Percentiles rank a stretch among this genome's conserved stretches.
Evolutionary conservation across 768 basidiomycete genomes (phyloP).

Genomic region (Neoboletus magnificus): DNA sequence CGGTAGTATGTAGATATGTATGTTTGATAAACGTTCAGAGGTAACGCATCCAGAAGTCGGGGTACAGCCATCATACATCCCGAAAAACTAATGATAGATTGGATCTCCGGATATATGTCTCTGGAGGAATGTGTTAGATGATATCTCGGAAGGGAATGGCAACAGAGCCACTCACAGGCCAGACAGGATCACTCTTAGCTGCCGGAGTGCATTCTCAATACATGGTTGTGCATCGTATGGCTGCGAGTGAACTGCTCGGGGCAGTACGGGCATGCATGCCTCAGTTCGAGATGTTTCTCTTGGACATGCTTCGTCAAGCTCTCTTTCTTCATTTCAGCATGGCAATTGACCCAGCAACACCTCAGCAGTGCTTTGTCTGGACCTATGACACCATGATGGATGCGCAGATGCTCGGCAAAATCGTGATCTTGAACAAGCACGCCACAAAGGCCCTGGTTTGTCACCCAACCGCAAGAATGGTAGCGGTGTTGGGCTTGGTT

Average conservation of each 20-base stretch:
- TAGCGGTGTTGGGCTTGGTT: neutral
- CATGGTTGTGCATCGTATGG: conserved; percentile 18
- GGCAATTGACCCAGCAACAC: conserved; percentile 24
- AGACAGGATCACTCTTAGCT: neutral
- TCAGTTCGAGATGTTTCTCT: conserved; percentile 23
- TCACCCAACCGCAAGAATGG: conserved; percentile 20
- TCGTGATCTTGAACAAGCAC: neutral
- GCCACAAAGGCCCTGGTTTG: neutral
- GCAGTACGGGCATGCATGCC: conserved; percentile 16
- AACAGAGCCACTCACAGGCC: neutral
- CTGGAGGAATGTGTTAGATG: neutral
- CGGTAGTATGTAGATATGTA: no score
- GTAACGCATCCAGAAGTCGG: neutral
- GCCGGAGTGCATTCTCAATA: conserved; percentile 5
- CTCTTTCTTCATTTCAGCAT: conserved; percentile 23
- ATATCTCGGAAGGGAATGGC: neutral
- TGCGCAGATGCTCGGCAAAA: conserved; percentile 23
- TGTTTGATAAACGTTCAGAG: no score
- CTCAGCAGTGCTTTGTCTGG: conserved; percentile 1
- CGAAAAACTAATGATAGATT: neutral
- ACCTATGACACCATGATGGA: conserved; percentile 16
- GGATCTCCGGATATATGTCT: neutral
- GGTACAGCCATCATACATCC: neutral
- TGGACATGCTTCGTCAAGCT: conserved; percentile 25
- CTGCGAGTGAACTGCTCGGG: conserved; percentile 24